Base-by-base conservation (phyloP, 169 alveolate species). In the Miamiensis avidus region DNA sequence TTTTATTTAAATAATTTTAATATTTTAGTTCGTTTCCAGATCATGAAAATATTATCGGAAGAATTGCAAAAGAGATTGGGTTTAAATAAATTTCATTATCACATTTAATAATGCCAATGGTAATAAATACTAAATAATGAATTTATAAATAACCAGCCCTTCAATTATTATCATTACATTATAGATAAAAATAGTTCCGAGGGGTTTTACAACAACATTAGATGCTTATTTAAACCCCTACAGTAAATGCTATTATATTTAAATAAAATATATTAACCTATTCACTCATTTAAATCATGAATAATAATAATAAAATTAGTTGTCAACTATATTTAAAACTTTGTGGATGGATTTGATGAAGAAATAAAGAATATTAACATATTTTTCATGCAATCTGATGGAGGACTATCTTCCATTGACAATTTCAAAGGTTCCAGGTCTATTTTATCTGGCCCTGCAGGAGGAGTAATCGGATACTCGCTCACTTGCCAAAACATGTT, bases 361-460 rank as follows among this genome's bases (percentile, higher is more conserved):
- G 86, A 93, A 25, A 73, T 93, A 30, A 81, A 76, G 16, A 78
- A 82, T 1, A 87, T 86, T 4, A 34, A 85, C 64, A 78, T 96
- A 29, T 85, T 88, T 82, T 96, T 95, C 83, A 95, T 96, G 98
- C 87, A 93, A 86, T 93, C 97, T 20, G 96, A 94, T 86, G 98
- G 98, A n/a, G 97, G 97, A 0, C 89, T 96, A 76, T 82, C 93
- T 0, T 89, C 87, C 69, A 86, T 90, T 20, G 78, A 81, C 1
- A 73, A 85, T 0, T 94, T 95, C 82, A 75, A 89, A 31, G 97
- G 97, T 20, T 84, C 93, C n/a, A 89, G 89, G 74, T 96, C 97
- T 29, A 87, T 95, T 33, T 91, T 96, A n/a, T 93, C 97, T 33
- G 97, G 98, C 1, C 98, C 97, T 74, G 97, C 98, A 29, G 97